phyloP scores from a whole-genome alignment of 768 basidiomycete species.

The Termitomyces bulborhizus region DNA sequence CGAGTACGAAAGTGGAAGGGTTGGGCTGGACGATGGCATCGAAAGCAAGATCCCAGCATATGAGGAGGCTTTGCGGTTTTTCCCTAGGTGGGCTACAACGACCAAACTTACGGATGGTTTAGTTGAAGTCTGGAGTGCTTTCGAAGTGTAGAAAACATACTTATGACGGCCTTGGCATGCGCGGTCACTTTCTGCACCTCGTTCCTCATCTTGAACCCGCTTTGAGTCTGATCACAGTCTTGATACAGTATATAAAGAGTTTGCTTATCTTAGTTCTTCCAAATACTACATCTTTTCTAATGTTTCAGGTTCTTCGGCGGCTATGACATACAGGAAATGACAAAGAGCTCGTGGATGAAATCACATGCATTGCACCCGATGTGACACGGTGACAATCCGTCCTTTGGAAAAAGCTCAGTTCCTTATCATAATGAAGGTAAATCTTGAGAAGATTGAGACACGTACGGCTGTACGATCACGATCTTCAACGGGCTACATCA shows the following conservation, averaged over 20 bases:
- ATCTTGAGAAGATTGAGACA: neutral
- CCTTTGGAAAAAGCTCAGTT: neutral
- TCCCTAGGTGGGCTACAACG: slow-evolving; percentile 65
- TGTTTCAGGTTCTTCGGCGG: too few relatives aligned
- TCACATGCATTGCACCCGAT: neutral
- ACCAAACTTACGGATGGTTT: slow-evolving; percentile 51
- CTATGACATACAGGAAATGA: neutral
- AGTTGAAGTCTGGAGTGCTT: slow-evolving; percentile 46
- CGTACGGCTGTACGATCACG: neutral
- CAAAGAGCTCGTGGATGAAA: neutral
- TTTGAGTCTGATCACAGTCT: too few relatives aligned
- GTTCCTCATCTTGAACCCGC: too few relatives aligned
- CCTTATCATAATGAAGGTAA: neutral
- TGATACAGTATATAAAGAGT: too few relatives aligned
- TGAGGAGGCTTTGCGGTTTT: slow-evolving; percentile 57
- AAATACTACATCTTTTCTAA: too few relatives aligned
- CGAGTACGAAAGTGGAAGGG: slow-evolving; percentile 41
- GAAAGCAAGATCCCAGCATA: slow-evolving; percentile 66
- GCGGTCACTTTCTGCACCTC: too few relatives aligned
- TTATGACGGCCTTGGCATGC: too few relatives aligned
- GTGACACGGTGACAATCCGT: neutral
- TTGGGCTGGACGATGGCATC: slow-evolving; percentile 39
- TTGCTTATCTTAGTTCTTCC: too few relatives aligned
- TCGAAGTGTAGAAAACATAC: slow-evolving; percentile 12
- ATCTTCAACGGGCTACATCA: neutral